Evolutionary conservation across 192 early-diverging fungal genomes (phyloP).

Genomic region (Obelidium mucronatum): DNA sequence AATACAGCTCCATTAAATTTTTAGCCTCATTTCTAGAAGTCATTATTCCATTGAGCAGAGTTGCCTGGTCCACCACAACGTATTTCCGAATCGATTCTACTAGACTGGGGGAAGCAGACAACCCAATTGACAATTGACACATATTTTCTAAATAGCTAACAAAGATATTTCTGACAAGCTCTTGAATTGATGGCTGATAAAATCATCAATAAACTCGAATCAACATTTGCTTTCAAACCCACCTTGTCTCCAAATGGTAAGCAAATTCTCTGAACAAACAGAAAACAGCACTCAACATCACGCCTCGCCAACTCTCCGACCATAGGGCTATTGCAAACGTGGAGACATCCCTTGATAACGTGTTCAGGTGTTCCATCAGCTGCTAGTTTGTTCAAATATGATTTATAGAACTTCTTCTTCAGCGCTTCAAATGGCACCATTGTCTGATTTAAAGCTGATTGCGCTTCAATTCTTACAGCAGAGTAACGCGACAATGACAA

Average conservation of each 20-base stretch:
- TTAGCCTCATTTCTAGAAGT: neutral
- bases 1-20: slow-evolving; percentile 4
- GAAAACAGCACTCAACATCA: slow-evolving; percentile 63
- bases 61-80: neutral
- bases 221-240: neutral
- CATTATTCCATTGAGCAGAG: neutral
- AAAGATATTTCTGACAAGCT: slow-evolving; percentile 69
- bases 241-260: slow-evolving; percentile 71
- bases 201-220: neutral
- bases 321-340: slow-evolving; percentile 48
- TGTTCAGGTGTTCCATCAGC: slow-evolving; percentile 53
- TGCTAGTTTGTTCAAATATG: slow-evolving; percentile 35
- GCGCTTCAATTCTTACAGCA: slow-evolving; percentile 46
- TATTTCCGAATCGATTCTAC: neutral
- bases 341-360: slow-evolving; percentile 75
- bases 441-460: slow-evolving; percentile 24
- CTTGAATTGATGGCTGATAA: slow-evolving; percentile 66
- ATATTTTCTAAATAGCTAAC: slow-evolving; percentile 63
- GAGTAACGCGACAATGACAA: slow-evolving; percentile 54
- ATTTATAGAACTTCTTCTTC: slow-evolving; percentile 33
- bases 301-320: slow-evolving; percentile 57
- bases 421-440: slow-evolving; percentile 56
- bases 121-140: slow-evolving; percentile 16
- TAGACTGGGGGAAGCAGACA: neutral
- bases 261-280: slow-evolving; percentile 63